Conservation (phyloP, 805 yeast genomes). For the Lipomyces anomalus region DNA sequence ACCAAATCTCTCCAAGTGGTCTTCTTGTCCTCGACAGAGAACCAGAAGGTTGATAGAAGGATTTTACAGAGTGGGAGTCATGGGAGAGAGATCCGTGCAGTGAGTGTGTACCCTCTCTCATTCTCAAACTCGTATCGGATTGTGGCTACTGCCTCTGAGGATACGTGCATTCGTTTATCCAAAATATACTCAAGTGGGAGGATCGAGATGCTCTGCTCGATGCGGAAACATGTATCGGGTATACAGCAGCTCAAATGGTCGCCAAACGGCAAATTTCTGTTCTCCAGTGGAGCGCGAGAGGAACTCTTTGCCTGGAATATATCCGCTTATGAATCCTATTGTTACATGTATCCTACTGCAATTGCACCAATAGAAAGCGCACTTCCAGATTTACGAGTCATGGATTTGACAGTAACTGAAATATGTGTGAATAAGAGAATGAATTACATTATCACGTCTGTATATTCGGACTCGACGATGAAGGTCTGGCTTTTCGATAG, state of each 20-base stretch:
- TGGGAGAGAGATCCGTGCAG: constrained; percentile 83
- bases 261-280: constrained; percentile 33
- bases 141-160: constrained; percentile 81
- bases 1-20: constrained; percentile 43
- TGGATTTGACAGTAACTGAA: constrained; percentile 63
- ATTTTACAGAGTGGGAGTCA: constrained; percentile 63
- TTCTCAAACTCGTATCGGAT: constrained; percentile 33
- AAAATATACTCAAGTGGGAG: constrained; percentile 36
- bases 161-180: constrained; percentile 64
- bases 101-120: constrained; percentile 46
- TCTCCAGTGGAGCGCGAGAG: constrained; percentile 67
- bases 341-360: constrained; percentile 43
- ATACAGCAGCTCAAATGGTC: constrained; percentile 64
- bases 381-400: constrained; percentile 79
- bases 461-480: constrained; percentile 79
- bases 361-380: constrained; percentile 50
- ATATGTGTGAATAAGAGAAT: constrained; percentile 13
- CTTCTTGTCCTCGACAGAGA: constrained; percentile 32
- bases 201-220: constrained; percentile 49
- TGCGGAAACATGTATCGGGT: constrained; percentile 83
- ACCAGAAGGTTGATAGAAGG: constrained; percentile 22
- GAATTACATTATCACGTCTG: constrained; percentile 52
- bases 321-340: constrained; percentile 30
- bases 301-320: constrained; percentile 80
- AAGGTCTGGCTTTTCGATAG: constrained; percentile 43